A percentile compares a stretch with the other conserved stretches of the same genome.
phyloP scores from a whole-genome alignment of 768 basidiomycete species.

The Mycena polygramma region DNA sequence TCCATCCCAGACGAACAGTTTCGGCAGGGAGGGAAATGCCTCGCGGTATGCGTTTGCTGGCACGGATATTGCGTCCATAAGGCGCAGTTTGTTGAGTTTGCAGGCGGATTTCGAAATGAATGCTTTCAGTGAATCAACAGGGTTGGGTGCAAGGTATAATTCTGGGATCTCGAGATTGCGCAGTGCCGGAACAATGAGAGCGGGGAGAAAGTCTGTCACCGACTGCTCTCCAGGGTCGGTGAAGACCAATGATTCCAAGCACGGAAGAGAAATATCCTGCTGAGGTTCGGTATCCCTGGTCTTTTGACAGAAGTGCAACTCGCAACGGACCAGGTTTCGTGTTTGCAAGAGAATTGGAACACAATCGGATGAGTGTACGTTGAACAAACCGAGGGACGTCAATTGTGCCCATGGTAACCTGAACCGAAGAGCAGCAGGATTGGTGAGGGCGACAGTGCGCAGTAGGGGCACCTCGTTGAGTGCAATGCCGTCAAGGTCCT shows the following conservation, averaged over 20 bases:
- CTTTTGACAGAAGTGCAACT: neutral
- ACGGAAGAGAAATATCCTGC: too few species aligned
- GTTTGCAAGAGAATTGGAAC: neutral
- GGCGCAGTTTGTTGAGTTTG: neutral
- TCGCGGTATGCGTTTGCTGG: neutral
- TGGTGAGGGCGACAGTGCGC: neutral
- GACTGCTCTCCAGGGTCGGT: neutral
- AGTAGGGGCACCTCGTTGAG: neutral
- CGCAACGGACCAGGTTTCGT: neutral
- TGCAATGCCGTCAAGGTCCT: too few species aligned
- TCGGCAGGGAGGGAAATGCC: neutral
- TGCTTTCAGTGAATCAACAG: neutral
- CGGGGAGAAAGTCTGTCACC: neutral
- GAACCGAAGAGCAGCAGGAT: neutral
- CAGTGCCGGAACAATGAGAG: neutral
- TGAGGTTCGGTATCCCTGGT: too few species aligned
- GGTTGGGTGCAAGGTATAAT: neutral
- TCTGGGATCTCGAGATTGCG: neutral
- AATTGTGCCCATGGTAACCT: conserved; percentile 1
- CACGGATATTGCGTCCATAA: neutral
- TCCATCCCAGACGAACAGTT: too few species aligned
- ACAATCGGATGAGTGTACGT: neutral
- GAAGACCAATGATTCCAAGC: neutral
- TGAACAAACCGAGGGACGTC: neutral
- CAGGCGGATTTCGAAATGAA: neutral